These are phyloP conservation scores for Acer campestre DNA, from an alignment of 345 rosid genomes.

Conservation along the genomic window DNA sequence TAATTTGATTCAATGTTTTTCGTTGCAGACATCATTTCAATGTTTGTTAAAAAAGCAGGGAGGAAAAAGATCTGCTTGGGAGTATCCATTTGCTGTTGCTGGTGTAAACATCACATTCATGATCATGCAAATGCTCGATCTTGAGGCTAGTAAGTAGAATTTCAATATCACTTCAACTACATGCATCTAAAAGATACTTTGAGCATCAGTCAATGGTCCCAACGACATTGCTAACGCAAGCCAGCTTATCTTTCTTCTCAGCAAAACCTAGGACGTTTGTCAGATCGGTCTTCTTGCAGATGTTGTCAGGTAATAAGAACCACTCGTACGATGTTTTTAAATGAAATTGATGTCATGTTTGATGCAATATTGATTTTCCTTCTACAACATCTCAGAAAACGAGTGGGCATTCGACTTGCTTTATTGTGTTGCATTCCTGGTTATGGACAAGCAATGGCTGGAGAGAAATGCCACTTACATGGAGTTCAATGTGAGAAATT, in stretches of 20 bases:
- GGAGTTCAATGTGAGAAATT: slow-evolving; percentile 84
- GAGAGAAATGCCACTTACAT: slow-evolving; percentile 87
- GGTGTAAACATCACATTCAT: slow-evolving; percentile 95
- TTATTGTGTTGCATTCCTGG: slow-evolving; percentile 79
- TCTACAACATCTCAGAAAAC: slow-evolving; percentile 48
- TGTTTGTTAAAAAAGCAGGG: slow-evolving; percentile 64
- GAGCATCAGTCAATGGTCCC: not conserved
- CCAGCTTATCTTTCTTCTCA: slow-evolving; percentile 33
- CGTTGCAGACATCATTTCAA: slow-evolving; percentile 73
- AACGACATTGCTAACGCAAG: slow-evolving; percentile 10
- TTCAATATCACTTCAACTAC: no score
- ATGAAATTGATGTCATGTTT: no score
- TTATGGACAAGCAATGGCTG: slow-evolving; percentile 97
- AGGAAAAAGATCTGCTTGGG: slow-evolving; percentile 89
- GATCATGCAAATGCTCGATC: slow-evolving; percentile 97
- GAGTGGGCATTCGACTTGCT: slow-evolving; percentile 96
- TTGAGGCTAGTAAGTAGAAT: slow-evolving; percentile 69
- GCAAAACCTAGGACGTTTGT: slow-evolving; percentile 81
- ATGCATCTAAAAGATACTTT: not conserved
- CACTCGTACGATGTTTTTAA: not conserved
- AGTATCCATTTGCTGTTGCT: slow-evolving; percentile 97
- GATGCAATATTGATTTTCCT: not conserved
- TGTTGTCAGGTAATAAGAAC: slow-evolving; percentile 75
- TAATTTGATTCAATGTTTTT: not conserved
- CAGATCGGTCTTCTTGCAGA: slow-evolving; percentile 74